Base-by-base conservation (phyloP, 2,329 filamentous ascomycete genomes). In the Cladophialophora yegresii region DNA sequence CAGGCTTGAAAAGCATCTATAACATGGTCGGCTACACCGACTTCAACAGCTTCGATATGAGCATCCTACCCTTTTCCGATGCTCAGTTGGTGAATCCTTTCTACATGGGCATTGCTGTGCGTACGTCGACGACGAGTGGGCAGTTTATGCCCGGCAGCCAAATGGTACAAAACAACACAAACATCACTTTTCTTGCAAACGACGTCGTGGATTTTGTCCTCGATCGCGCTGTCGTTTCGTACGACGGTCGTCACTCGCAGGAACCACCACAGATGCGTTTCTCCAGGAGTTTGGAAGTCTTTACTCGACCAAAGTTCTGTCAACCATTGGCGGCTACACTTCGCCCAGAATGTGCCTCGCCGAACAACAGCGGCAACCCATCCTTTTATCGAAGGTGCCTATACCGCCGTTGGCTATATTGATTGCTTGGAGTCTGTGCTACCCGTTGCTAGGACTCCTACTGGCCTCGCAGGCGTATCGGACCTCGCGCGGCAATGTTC, bases 311-410 rank as follows among this genome's bases (percentile, higher is more conserved):
- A 58, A 66, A 28, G 58, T 58, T 16, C 33, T 68, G 20, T 54
- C 64, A 30, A 54, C 30, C 4, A 67, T 68, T 26, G 66, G 66
- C 20, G 58, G 32, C 3, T 65, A 63, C 50, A 65, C 56, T 6
- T 54, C 54, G 22, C 10, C 36, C 13, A 54, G 65, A 7, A 51
- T 45, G 22, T 55, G 47, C 6, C 22, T 65, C 7, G 45, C 54
- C 13, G 49, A 67, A 43, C 63, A 65, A 23, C 43, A 55, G 26
- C 59, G 62, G 20, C 13, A 60, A 10, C 56, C 43, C 20, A 61
- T 67, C 45, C 59, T 67, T 13, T 22, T 67, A 5, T 58, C 65
- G 4, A 62, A 66, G 28, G 60, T 67, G 22, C 63, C 63, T n/a
- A 23, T 59, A 28, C 23, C 55, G 28, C 58, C 63, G 1, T 43